Conservation (phyloP, 805 yeast genomes). For the Wickerhamomyces alni region DNA sequence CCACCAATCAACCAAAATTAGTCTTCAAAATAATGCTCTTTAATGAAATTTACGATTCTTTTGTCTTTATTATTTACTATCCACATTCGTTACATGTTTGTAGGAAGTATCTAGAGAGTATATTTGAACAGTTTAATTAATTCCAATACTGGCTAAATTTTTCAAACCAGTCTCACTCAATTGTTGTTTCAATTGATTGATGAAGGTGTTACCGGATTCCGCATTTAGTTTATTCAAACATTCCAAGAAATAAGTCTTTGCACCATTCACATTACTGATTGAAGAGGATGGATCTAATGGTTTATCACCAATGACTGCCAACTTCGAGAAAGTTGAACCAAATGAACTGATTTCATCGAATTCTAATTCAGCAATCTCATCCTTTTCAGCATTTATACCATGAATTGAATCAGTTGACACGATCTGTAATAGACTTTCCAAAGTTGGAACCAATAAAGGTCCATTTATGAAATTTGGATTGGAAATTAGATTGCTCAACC, state of each 20-base stretch:
- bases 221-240: conserved; percentile 12
- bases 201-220: conserved; percentile 14
- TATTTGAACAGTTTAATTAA: no score
- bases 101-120: no score
- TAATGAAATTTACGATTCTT: neutral
- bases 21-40: neutral
- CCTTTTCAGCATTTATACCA: conserved; percentile 25
- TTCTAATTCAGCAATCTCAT: conserved; percentile 38
- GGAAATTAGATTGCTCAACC: conserved; percentile 39
- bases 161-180: conserved; percentile 12
- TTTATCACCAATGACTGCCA: conserved; percentile 54
- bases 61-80: no score
- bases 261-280: conserved; percentile 12
- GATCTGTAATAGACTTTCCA: conserved; percentile 37
- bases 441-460: conserved; percentile 33
- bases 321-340: conserved; percentile 78
- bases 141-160: conserved; percentile 3
- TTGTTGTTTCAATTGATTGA: conserved; percentile 15
- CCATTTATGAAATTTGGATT: conserved; percentile 30
- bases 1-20: no score
- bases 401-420: conserved; percentile 32
- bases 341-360: conserved; percentile 72
- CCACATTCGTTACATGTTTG: no score
- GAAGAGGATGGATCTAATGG: conserved; percentile 58
- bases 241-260: conserved; percentile 16